Base-by-base conservation (phyloP, 805 yeast species). In the Yarrowia keelungensis region DNA sequence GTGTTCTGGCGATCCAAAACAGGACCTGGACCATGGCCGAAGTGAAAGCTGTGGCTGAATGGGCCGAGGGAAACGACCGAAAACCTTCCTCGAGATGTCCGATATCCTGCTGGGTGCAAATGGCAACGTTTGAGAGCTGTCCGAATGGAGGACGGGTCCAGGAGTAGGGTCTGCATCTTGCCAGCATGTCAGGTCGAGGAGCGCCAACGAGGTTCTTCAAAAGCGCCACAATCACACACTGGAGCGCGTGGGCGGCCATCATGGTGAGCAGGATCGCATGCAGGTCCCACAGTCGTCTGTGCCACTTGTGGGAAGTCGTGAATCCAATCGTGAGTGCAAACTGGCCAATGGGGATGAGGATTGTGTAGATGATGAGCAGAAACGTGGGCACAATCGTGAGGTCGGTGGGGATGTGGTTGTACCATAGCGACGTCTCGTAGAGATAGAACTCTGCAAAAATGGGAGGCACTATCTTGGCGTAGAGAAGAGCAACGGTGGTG, bases 61-160 rank as follows among this genome's bases (percentile, higher is more conserved):
- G 53, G 5, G 66, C 50, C 2, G 43, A 35, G 8, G 66, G 66
- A 12, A 59, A 59, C 14, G 53, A 45, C 8, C 53, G 51, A 8
- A 59, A 59, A 5, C 66, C 66, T n/a, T 59, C 53, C 16, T 59
- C 47, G 3, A 56, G 38, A 5, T 56, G 62, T 1, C 62, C 62
- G 4, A 56, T 26, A 15, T 56, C 62, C n/a, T 15, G 22, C 16
- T 56, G 62, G 1, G 47, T 41, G 22, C 62, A 56, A n/a, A 56
- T 26, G 3, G 36, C 15, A 7, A 56, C 62, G 39, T 56, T 56
- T 1, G 62, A 15, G 5, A 56, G 62, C 2, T 8, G 11, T 5
- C 62, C 62, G 1, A n/a, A 5, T 2, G 11, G 9, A 2, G 62
- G 62, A 22, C 47, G 38, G 5, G 2, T 15, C 62, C 62, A 56